Percentiles rank a stretch among this genome's conserved stretches.
phyloP scores from a whole-genome alignment of 2,329 filamentous ascomycete species.

The Penicillium sp. region DNA sequence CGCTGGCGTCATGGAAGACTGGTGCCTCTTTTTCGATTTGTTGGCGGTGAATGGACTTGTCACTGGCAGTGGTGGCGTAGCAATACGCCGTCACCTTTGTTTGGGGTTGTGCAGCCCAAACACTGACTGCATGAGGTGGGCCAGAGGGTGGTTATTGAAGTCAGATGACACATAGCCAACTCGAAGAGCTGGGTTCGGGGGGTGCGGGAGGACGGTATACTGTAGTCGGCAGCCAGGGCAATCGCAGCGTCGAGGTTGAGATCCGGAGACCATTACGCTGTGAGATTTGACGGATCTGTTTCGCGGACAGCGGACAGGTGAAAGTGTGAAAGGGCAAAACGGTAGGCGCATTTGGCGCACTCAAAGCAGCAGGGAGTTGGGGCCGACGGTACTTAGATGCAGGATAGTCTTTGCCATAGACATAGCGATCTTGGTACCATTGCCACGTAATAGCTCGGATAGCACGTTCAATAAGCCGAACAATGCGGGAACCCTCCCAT shows the following conservation, averaged over 20 bases:
- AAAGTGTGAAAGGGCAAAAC: conserved; percentile 98
- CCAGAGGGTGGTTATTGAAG: conserved; percentile 97
- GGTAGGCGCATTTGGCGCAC: conserved; percentile 83
- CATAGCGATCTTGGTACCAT: conserved; percentile 83
- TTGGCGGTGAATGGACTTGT: conserved; percentile 81
- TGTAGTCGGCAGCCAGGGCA: conserved; percentile 77
- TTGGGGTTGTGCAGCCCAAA: conserved; percentile 81
- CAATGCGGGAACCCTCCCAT: conserved; percentile 87
- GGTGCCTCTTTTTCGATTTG: conserved; percentile 94
- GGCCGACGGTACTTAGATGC: conserved; percentile 66
- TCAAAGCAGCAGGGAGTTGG: conserved; percentile 67
- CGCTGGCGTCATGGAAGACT: conserved; percentile 83
- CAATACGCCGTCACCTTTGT: conserved; percentile 82
- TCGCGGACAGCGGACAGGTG: conserved; percentile 86
- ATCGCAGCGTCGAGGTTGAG: conserved; percentile 80
- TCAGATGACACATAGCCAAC: conserved; percentile 97
- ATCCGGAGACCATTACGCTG: conserved; percentile 92
- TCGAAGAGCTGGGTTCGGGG: conserved; percentile 76
- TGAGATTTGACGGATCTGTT: conserved; percentile 89
- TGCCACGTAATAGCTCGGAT: conserved; percentile 74
- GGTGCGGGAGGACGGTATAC: conserved; percentile 85
- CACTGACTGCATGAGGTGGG: conserved; percentile 97
- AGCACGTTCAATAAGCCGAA: conserved; percentile 80
- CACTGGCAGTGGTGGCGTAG: conserved; percentile 90
- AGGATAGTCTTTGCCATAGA: conserved; percentile 58